Evolutionary conservation across 805 yeast genomes (phyloP), one percentile per base, ranked within the genome.

Genomic region (Starmerella stellata): DNA sequence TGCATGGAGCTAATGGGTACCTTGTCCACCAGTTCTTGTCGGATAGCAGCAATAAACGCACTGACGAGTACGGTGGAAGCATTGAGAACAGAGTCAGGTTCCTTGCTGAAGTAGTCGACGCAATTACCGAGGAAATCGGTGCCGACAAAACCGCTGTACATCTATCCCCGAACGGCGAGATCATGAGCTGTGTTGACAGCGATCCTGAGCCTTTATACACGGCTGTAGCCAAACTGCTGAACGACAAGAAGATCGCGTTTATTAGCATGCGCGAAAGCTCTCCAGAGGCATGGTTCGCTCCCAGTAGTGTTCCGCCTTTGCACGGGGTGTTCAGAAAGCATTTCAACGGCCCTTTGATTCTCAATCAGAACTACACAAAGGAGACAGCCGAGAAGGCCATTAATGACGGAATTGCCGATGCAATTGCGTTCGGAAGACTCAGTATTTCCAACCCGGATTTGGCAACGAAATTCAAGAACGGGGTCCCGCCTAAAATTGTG

Each of bases 1-100:
- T 75, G 44, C 79, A 75, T 53, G 65, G 60, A 24, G 82, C 81
- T 21, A 71, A 74, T 51, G 79, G 79, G 1, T 72, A 69, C 47
- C 55, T 74, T 30, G 44, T 68, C 34, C 62, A 64, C 47, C 61
- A 63, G 42, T 73, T 75, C 48, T 48, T 68, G 28, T 60, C 68
- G 27, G 55, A 58, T 1, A 47, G 52, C n/a, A 52, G 67, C 23
- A 72, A 75, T 52, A 48, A 58, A 39, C 62, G 80, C 51, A 68
- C 69, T 1, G 81, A 75, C 50, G 60, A 67, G 45, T 74, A 72
- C 47, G 80, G 80, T 37, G 79, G 79, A n/a, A 56, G 67, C 1
- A 57, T 72, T 37, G 75, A 69, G 48, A 72, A 72, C 54, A 63
- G 79, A 44, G 60, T 60, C 14, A 54, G 73, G 35, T 61, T 75